Conservation (phyloP, 768 basidiomycete genomes). For the Lentinula sp. region DNA sequence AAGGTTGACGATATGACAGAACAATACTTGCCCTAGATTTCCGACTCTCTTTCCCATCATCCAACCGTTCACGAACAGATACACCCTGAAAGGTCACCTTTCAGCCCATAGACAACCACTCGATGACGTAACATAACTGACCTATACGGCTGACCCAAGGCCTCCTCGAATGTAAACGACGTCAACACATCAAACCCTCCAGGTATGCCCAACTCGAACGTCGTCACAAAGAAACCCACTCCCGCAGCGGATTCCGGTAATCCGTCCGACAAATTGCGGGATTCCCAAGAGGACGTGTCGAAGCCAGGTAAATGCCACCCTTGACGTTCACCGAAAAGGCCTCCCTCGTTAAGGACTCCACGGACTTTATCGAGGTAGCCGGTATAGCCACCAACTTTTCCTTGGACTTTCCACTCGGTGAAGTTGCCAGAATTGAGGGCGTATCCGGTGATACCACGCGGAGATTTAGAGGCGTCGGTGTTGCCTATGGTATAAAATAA, state of each 20-base stretch:
- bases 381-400: constrained; percentile 41
- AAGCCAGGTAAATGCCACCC: constrained; percentile 56
- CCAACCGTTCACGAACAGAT: constrained; percentile 59
- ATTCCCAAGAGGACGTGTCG: constrained; percentile 42
- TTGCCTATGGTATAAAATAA: not conserved
- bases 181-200: constrained; percentile 40
- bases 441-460: constrained; percentile 57
- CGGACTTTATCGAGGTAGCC: constrained; percentile 41
- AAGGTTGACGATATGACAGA: not conserved
- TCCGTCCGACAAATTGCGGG: constrained; percentile 51
- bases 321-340: constrained; percentile 30
- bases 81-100: constrained; percentile 39
- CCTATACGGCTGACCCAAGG: constrained; percentile 23
- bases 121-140: constrained; percentile 43
- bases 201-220: constrained; percentile 43
- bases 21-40: constrained; percentile 33
- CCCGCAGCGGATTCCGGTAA: constrained; percentile 57
- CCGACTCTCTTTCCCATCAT: constrained; percentile 52
- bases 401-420: constrained; percentile 42
- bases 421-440: constrained; percentile 36
- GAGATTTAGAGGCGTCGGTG: constrained; percentile 40
- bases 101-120: constrained; percentile 29
- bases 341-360: constrained; percentile 45
- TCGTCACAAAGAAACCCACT: constrained; percentile 58
- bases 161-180: constrained; percentile 46